Evolutionary conservation across 2,329 filamentous ascomycete species (phyloP), one percentile per base, ranked within the genome.

Genomic region (Fusarium sp.): DNA sequence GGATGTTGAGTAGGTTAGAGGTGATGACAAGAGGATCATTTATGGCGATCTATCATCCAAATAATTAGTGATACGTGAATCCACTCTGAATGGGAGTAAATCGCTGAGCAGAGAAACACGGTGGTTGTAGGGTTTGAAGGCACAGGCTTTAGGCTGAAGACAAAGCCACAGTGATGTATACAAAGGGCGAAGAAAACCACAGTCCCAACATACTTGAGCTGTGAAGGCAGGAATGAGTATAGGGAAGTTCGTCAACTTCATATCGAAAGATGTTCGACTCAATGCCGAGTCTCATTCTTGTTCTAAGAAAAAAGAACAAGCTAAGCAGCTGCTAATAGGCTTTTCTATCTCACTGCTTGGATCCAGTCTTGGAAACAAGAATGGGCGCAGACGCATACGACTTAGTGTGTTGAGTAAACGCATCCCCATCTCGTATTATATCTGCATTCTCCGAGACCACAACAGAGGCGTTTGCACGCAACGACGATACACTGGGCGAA

Each of bases 221-320:
- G 80, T 82, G 73, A 84, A 83, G 45, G 82, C 82, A 38, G 82
- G 82, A 48, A 83, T 78, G 26, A 84, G 79, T 38, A 79, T 78
- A 42, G 81, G 80, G 64, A 83, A 83, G 71, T 80, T 76, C 50
- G 80, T 74, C 69, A 83, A 78, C 66, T 77, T 79, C 77, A 80
- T 80, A 38, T 60, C 67, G 65, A 51, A 52, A 61, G 52, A 22
- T 13, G 42, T 28, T 38, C 30, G 56, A 41, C 44, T 26, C 41
- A 60, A 50, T 34, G 22, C 57, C 60, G 48, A 68, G 24, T 70
- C 52, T 64, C 68, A 76, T 76, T 60, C 60, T 65, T 60, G 42
- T 48, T 62, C 47, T 17, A 42, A 28, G 9, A 28, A 20, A 32
- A 14, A 14, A 7, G 26, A 26, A 32, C 55, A 36, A 26, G 17